A percentile compares a stretch with the other conserved stretches of the same genome.
These are phyloP conservation scores for Esteya vermicola DNA, from an alignment of 2,329 filamentous ascomycete genomes.

Conservation along the genomic window DNA sequence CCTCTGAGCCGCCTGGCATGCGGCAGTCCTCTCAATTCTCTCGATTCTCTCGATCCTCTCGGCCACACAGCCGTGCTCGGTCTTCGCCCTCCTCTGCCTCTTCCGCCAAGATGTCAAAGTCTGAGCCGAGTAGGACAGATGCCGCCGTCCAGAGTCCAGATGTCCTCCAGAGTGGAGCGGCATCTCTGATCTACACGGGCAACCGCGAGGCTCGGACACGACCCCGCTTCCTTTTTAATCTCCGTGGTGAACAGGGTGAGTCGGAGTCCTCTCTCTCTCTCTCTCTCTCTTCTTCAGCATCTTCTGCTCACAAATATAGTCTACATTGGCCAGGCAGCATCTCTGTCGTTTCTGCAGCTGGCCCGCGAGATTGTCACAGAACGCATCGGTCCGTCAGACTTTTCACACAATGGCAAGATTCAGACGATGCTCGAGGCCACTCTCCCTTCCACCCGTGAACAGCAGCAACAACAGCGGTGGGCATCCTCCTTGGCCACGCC, in stretches of 20 bases:
- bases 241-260: slow-evolving; percentile 2
- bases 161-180: not conserved
- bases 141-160: not conserved
- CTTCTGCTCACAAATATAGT: not conserved
- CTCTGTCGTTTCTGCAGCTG: slow-evolving; percentile 9
- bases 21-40: not conserved
- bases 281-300: not conserved
- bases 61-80: not conserved
- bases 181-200: no score
- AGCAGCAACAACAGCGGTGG: no score
- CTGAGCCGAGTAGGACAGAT: not conserved
- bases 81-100: no score
- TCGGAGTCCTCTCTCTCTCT: not conserved
- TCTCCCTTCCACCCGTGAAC: not conserved
- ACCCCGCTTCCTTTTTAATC: slow-evolving; percentile 2
- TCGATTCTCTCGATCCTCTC: not conserved
- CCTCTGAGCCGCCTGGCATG: not conserved
- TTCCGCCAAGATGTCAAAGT: no score
- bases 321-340: slow-evolving; percentile 8
- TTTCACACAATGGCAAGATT: slow-evolving; percentile 5
- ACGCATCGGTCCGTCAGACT: slow-evolving; percentile 8
- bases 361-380: slow-evolving; percentile 4
- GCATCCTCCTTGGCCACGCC: not conserved
- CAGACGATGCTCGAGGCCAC: slow-evolving; percentile 11
- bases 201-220: not conserved